Evolutionary conservation across 208 protist genomes (phyloP).

Genomic region (Wallacemonas sp.): DNA sequence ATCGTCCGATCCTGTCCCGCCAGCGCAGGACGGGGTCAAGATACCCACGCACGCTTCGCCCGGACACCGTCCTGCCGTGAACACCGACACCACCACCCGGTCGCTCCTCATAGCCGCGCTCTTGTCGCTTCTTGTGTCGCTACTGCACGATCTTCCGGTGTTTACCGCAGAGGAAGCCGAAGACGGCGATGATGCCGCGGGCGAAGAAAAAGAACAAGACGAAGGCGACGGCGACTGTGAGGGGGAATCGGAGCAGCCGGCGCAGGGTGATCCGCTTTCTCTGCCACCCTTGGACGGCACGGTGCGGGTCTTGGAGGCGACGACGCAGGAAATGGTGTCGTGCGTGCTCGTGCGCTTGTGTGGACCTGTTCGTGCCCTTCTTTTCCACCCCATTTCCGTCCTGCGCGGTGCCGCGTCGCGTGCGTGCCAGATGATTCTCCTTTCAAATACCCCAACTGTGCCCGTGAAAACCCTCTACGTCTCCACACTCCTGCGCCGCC

Average conservation of each 20-base stretch:
- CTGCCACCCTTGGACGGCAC: conserved; percentile 31
- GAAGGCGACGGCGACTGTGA: neutral
- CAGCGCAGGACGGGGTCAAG: neutral
- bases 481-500: conserved; percentile 29
- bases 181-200: neutral
- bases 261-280: neutral
- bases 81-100: neutral
- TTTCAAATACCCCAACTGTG: conserved; percentile 30
- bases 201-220: conserved; percentile 9
- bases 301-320: conserved; percentile 30
- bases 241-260: neutral
- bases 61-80: neutral
- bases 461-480: conserved; percentile 39
- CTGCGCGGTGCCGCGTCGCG: conserved; percentile 66
- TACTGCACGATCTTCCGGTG: conserved; percentile 50
- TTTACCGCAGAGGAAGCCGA: neutral
- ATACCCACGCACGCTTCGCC: neutral
- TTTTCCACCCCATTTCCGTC: conserved; percentile 38
- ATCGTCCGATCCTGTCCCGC: neutral
- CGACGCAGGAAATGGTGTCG: conserved; percentile 25
- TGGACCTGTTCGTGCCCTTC: conserved; percentile 34
- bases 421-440: conserved; percentile 59
- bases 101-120: conserved; percentile 29
- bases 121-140: conserved; percentile 42
- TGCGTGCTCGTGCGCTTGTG: conserved; percentile 26